A percentile compares a stretch with the other conserved stretches of the same genome.
Evolutionary conservation across 192 early-diverging fungal species (phyloP).

Genomic region (Thamnidium elegans): DNA sequence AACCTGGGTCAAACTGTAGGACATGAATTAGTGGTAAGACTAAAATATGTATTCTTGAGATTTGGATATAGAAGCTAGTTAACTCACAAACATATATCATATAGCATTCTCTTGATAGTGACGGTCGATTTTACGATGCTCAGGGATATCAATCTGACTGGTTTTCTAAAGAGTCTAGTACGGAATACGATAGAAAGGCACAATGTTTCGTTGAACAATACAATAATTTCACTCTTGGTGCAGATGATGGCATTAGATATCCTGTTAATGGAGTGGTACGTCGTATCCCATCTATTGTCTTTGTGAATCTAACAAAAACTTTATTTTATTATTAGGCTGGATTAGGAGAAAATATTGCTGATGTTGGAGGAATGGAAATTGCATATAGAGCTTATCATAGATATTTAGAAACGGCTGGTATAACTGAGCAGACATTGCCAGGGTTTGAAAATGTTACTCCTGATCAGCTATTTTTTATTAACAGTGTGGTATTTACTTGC

Average conservation of each 20-base stretch:
- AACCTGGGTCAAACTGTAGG: constrained; percentile 55
- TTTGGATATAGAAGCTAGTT: neutral
- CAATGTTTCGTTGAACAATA: constrained; percentile 70
- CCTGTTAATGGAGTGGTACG: constrained; percentile 50
- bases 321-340: constrained; percentile 29
- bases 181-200: constrained; percentile 43
- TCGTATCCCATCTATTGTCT: too few species aligned
- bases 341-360: constrained; percentile 63
- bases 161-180: constrained; percentile 62
- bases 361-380: constrained; percentile 56
- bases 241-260: constrained; percentile 28
- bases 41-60: too few species aligned
- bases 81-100: neutral
- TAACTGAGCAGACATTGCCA: constrained; percentile 24
- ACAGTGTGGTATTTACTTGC: too few species aligned
- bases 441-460: constrained; percentile 49
- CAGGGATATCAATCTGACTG: constrained; percentile 40
- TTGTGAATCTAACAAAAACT: neutral
- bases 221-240: constrained; percentile 38
- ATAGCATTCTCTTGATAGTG: constrained; percentile 53
- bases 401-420: neutral
- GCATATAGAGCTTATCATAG: constrained; percentile 20
- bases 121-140: constrained; percentile 41
- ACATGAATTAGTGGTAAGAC: constrained; percentile 42
- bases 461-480: constrained; percentile 64